phyloP scores from a whole-genome alignment of 352 stramenopile species.

The Phytophthora cajani region DNA sequence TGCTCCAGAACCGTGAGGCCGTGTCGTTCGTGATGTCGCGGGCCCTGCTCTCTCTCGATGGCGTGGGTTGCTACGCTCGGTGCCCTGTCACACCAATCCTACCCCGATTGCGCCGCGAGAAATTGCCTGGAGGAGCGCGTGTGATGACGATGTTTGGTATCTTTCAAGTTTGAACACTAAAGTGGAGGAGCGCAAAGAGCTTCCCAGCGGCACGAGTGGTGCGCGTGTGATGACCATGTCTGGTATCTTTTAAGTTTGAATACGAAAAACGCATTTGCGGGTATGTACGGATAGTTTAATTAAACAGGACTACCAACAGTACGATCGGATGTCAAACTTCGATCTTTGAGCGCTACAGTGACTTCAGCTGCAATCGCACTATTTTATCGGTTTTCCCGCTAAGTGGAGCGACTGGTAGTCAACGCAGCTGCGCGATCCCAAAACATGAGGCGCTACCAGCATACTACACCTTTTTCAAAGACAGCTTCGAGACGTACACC shows the following conservation, averaged over 20 bases:
- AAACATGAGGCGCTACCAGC: too few species aligned
- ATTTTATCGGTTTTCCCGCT: background rate
- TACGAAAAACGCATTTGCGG: background rate
- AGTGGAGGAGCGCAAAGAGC: background rate
- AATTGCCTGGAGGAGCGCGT: background rate
- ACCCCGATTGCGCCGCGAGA: background rate
- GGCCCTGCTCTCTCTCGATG: conserved; percentile 9
- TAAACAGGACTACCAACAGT: background rate
- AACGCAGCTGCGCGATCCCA: too few species aligned
- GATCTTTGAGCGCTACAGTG: too few species aligned
- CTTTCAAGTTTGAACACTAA: too few species aligned
- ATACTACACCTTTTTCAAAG: too few species aligned
- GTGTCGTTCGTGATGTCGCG: conserved; percentile 12
- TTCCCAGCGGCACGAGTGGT: background rate
- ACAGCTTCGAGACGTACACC: too few species aligned
- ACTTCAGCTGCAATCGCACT: background rate
- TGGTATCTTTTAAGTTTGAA: background rate
- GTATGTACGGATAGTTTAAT: background rate
- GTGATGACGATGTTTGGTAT: too few species aligned
- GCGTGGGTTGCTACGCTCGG: background rate
- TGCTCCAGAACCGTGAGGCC: conserved; percentile 9
- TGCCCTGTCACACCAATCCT: background rate
- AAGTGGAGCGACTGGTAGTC: background rate
- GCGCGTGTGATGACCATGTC: background rate
- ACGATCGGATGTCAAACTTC: too few species aligned